Percentiles rank a stretch among this genome's conserved stretches.
Evolutionary conservation across 805 yeast genomes (phyloP).

Genomic region (Schwanniomyces occidentalis): DNA sequence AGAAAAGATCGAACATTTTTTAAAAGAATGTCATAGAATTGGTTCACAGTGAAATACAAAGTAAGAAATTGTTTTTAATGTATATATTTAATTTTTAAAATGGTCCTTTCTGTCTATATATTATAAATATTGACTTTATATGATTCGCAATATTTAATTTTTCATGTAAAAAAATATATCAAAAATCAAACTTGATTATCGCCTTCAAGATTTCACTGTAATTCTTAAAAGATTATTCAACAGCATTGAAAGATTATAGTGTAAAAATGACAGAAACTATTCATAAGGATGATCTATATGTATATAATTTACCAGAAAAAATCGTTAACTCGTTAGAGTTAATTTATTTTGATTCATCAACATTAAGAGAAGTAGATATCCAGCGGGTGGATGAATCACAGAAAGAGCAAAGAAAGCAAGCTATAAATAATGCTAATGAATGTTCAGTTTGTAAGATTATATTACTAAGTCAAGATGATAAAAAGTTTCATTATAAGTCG

Average conservation of each 20-base stretch:
- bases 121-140: too few relatives aligned
- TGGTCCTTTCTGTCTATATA: too few relatives aligned
- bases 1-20: constrained; percentile 78
- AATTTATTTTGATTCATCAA: constrained; percentile 54
- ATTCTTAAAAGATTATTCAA: too few relatives aligned
- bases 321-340: constrained; percentile 50
- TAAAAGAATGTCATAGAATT: constrained; percentile 82
- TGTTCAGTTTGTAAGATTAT: constrained; percentile 18
- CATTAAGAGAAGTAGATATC: constrained; percentile 28
- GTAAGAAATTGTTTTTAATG: too few relatives aligned
- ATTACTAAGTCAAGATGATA: constrained; percentile 10
- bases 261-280: background rate
- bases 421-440: constrained; percentile 4
- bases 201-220: too few relatives aligned
- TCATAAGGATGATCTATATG: constrained; percentile 39
- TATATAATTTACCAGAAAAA: constrained; percentile 44
- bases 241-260: background rate
- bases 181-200: too few relatives aligned
- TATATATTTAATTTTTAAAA: too few relatives aligned
- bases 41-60: constrained; percentile 63
- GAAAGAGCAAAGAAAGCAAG: background rate
- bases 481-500: constrained; percentile 52
- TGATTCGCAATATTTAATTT: too few relatives aligned
- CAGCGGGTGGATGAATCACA: background rate
- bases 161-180: too few relatives aligned